A percentile compares a stretch with the other conserved stretches of the same genome.
Evolutionary conservation across 129 eudicot species (phyloP).

Genomic region (Rutidosis leptorrhynchoides): DNA sequence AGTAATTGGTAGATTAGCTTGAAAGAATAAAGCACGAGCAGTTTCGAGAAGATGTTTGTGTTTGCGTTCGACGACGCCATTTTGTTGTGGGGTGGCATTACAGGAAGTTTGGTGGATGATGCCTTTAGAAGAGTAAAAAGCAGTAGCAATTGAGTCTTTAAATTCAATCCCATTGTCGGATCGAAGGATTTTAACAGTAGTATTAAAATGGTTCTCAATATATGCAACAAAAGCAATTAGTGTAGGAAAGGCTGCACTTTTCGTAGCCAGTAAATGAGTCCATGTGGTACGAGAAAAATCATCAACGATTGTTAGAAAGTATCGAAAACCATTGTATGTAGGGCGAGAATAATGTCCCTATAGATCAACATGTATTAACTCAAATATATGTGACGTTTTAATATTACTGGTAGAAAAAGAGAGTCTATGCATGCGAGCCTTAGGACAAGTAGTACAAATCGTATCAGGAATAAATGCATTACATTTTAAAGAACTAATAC

Average conservation of each 20-base stretch:
- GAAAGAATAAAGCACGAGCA: background rate
- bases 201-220: background rate
- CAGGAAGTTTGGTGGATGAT: background rate
- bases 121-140: background rate
- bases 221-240: background rate
- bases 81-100: background rate
- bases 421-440: conserved; percentile 7
- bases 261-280: background rate
- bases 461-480: too few species aligned
- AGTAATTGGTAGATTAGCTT: background rate
- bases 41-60: background rate
- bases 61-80: background rate
- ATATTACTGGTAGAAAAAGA: background rate
- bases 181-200: background rate
- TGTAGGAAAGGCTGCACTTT: background rate
- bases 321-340: background rate
- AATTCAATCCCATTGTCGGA: background rate
- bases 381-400: background rate
- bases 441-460: background rate
- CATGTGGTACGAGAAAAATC: background rate
- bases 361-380: background rate
- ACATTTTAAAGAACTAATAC: background rate
- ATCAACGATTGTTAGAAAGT: conserved; percentile 4
- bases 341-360: background rate
- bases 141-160: background rate